These are phyloP conservation scores for Paramecium biaurelia DNA, from an alignment of 73 alveolate genomes.

Conservation along the genomic window DNA sequence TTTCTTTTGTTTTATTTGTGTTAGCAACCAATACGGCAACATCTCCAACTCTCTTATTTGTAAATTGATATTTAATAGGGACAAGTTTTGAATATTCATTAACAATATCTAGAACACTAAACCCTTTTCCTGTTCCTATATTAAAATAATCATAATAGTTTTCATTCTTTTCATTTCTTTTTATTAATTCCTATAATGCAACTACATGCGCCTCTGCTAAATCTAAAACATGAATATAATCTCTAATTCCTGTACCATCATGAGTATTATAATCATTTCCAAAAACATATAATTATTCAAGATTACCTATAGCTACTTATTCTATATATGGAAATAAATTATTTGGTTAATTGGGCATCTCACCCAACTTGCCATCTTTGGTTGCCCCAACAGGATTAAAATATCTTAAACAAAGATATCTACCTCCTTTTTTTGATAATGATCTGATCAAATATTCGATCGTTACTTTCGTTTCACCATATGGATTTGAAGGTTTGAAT, in stretches of 20 bases:
- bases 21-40: constrained; percentile 80
- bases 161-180: constrained; percentile 56
- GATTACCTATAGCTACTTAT: constrained; percentile 88
- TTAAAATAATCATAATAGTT: constrained; percentile 78
- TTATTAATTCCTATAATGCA: constrained; percentile 76
- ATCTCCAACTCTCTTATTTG: constrained; percentile 96
- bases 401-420: constrained; percentile 76
- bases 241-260: constrained; percentile 97
- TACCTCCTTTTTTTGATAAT: constrained; percentile 26
- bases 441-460: constrained; percentile 60
- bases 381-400: constrained; percentile 99
- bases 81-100: constrained; percentile 84
- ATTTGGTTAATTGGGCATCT: constrained; percentile 89
- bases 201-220: constrained; percentile 95
- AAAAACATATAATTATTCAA: constrained; percentile 79
- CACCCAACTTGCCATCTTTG: constrained; percentile 94
- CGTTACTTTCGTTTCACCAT: constrained; percentile 88
- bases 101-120: constrained; percentile 88
- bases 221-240: constrained; percentile 97
- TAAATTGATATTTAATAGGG: constrained; percentile 73
- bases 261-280: constrained; percentile 96
- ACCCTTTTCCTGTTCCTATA: constrained; percentile 97
- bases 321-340: constrained; percentile 94
- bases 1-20: constrained; percentile 84
- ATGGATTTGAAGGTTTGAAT: constrained; percentile 87